Evolutionary conservation across 2,329 filamentous ascomycete species (phyloP).

Genomic region (Alternaria panax): DNA sequence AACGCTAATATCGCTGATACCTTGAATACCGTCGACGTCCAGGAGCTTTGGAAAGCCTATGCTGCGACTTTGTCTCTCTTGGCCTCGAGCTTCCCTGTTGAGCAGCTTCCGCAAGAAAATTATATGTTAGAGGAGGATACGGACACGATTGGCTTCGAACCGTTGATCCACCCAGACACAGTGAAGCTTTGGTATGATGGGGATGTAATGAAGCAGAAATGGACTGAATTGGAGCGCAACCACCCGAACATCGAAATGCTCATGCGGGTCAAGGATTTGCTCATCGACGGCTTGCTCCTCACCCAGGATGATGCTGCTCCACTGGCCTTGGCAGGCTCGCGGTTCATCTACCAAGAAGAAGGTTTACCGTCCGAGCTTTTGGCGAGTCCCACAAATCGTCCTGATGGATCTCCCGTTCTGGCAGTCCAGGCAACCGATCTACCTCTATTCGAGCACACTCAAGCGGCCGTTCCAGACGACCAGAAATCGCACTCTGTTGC

Average conservation of each 20-base stretch:
- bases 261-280: conserved; percentile 68
- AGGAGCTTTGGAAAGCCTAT: conserved; percentile 71
- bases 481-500: conserved; percentile 46
- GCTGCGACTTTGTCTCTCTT: conserved; percentile 68
- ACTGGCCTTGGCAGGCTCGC: conserved; percentile 56
- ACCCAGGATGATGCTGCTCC: conserved; percentile 61
- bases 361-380: conserved; percentile 60
- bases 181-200: conserved; percentile 61
- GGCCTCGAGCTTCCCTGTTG: conserved; percentile 65
- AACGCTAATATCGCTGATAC: conserved; percentile 63
- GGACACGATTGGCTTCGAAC: conserved; percentile 70
- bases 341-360: conserved; percentile 63
- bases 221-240: conserved; percentile 62
- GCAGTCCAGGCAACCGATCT: conserved; percentile 49
- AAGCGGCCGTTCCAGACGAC: conserved; percentile 42
- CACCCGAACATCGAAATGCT: conserved; percentile 70
- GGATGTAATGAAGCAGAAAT: conserved; percentile 60
- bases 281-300: conserved; percentile 67
- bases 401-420: conserved; percentile 52
- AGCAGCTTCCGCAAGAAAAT: conserved; percentile 61
- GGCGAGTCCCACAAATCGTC: conserved; percentile 52
- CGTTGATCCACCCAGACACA: conserved; percentile 61
- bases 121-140: conserved; percentile 75
- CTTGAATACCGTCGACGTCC: conserved; percentile 63
- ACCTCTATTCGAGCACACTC: conserved; percentile 36